Percentiles rank a stretch among this genome's conserved stretches.
These are phyloP conservation scores for Tulasnella sp. DNA, from an alignment of 768 basidiomycete species.

Conservation along the genomic window DNA sequence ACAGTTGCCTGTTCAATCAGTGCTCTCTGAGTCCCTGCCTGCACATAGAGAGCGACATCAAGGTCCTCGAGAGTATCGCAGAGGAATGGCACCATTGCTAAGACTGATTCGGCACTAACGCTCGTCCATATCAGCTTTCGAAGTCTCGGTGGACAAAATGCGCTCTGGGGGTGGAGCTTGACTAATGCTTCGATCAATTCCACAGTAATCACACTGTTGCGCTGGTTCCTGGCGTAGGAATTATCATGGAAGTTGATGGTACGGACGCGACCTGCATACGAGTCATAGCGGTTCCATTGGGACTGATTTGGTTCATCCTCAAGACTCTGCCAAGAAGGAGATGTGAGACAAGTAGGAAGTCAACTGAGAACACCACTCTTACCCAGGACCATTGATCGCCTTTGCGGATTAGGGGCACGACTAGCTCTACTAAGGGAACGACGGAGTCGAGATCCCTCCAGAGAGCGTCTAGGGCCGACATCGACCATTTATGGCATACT, in stretches of 20 bases:
- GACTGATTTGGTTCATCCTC: neutral
- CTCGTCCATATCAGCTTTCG: neutral
- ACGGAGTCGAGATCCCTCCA: constrained; percentile 14
- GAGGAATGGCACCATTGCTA: neutral
- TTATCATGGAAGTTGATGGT: neutral
- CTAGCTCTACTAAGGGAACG: neutral
- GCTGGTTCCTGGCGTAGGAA: neutral
- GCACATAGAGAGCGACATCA: neutral
- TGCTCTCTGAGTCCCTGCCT: neutral
- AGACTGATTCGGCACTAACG: neutral
- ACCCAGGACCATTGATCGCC: neutral
- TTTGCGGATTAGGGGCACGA: neutral
- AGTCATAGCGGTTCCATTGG: neutral
- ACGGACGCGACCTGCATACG: neutral
- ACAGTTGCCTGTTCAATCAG: neutral
- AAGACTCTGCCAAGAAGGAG: neutral
- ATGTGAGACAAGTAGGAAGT: neutral
- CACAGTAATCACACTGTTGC: neutral
- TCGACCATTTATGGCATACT: neutral
- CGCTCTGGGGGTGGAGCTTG: neutral
- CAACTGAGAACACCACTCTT: neutral
- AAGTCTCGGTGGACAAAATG: neutral
- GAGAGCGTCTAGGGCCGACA: neutral
- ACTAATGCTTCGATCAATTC: neutral
- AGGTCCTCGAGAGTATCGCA: neutral